These are phyloP conservation scores for Kluyveromyces nonfermentans DNA, from an alignment of 805 yeast species.

Conservation along the genomic window DNA sequence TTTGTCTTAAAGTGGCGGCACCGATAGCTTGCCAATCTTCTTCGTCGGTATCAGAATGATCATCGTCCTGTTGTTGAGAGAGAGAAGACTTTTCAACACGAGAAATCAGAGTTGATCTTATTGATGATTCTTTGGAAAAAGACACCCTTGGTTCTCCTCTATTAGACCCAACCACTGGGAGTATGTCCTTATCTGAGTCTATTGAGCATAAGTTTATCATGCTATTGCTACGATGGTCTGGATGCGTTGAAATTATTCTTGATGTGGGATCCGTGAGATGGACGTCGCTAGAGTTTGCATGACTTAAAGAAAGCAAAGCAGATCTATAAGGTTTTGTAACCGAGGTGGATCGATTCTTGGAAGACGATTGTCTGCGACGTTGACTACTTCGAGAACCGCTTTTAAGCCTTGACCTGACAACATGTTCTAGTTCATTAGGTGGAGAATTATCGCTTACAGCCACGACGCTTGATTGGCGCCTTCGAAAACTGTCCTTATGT, in stretches of 20 bases:
- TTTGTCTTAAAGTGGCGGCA: slow-evolving; percentile 50
- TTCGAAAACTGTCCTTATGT: slow-evolving; percentile 15
- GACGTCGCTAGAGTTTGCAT: slow-evolving; percentile 8
- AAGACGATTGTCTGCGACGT: slow-evolving; percentile 10
- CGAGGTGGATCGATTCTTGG: slow-evolving; percentile 13
- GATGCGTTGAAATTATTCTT: slow-evolving; percentile 3
- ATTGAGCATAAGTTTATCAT: slow-evolving; percentile 1
- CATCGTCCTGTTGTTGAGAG: slow-evolving; percentile 9
- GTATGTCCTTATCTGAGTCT: slow-evolving; percentile 4
- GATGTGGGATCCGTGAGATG: background rate
- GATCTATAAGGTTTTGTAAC: slow-evolving; percentile 12
- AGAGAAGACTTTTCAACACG: slow-evolving; percentile 12
- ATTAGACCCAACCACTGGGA: background rate
- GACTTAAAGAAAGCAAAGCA: slow-evolving; percentile 1
- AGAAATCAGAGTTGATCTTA: slow-evolving; percentile 22
- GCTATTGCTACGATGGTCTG: slow-evolving; percentile 3
- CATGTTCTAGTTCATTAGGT: slow-evolving; percentile 17
- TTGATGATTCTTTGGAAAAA: slow-evolving; percentile 26
- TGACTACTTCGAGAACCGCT: slow-evolving; percentile 1
- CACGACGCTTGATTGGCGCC: slow-evolving; percentile 22
- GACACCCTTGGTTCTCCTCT: slow-evolving; percentile 32
- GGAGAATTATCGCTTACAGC: slow-evolving; percentile 14
- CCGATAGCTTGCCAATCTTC: slow-evolving; percentile 96
- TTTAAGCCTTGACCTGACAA: slow-evolving; percentile 1
- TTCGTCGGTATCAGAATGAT: slow-evolving; percentile 76